Evolutionary conservation across 805 yeast species (phyloP), one percentile per base, ranked within the genome.

Genomic region (Middelhovenomyces tepae): DNA sequence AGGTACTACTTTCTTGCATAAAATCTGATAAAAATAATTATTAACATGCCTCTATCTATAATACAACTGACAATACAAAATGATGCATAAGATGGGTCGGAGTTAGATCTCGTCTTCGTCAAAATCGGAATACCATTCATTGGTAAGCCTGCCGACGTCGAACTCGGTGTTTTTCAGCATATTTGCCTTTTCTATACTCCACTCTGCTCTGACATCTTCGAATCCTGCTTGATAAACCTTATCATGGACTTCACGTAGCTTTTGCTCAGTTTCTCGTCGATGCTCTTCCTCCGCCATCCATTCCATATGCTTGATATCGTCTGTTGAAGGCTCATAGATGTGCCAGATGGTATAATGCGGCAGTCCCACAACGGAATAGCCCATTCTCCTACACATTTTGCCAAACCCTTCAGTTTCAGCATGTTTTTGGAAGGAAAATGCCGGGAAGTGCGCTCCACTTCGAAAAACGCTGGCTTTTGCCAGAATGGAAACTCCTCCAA

Each of bases 381-480:
- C 87, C 94, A 89, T 84, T 42, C 78, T 65, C 45, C 83, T 78
- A 46, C 84, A 74, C 66, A 89, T 67, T 53, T 83, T 86, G 28
- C 94, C 97, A 59, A 89, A 87, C 0, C 91, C 96, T 60, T 89
- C 97, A 2, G 97, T 89, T 56, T 89, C 97, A 2, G 96, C 97
- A 55, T 89, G 97, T 48, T 82, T 84, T 59, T 81, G 79, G 59
- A 85, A 87, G 20, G 95, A 83, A 53, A 87, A 89, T 2, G 95
- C 96, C 5, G 97, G 96, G 69, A 86, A 87, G 62, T 84, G 91
- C 3, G 89, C 78, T 9, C 97, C 97, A 11, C 71, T 64, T 42
- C 84, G 68, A 63, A 87, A 87, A 4, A 86, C 94, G 32, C 64
- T 60, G 1, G 95, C 95, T 54, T 79, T 81, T 22, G 93, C 71